These are phyloP conservation scores for Termitomyces sp. DNA, from an alignment of 768 basidiomycete species.

Conservation along the genomic window DNA sequence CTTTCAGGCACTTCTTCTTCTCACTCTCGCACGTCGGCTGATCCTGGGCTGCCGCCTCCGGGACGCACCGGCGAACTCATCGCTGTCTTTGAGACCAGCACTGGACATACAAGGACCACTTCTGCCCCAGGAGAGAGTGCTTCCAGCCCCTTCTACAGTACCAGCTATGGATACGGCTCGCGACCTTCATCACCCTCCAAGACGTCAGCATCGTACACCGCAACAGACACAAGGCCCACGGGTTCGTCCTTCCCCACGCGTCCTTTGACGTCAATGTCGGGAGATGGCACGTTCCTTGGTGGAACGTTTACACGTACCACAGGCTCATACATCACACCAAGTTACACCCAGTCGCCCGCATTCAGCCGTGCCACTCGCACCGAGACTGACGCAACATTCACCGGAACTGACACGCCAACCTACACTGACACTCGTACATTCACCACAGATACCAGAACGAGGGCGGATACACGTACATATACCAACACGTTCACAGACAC, in stretches of 20 bases:
- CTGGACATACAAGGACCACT: conserved; percentile 45
- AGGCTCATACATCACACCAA: conserved; percentile 28
- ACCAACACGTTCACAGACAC: conserved; percentile 32
- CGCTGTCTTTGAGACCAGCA: conserved; percentile 59
- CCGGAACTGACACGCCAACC: not conserved
- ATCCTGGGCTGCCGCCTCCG: conserved; percentile 46
- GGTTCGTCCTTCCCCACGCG: conserved; percentile 31
- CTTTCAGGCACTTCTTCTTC: conserved; percentile 28
- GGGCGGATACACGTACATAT: conserved; percentile 14
- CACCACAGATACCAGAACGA: conserved; percentile 2
- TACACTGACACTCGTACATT: conserved; percentile 25
- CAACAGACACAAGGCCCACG: conserved; percentile 24
- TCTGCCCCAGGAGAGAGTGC: conserved; percentile 44
- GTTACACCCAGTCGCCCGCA: conserved; percentile 32
- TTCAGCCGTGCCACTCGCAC: conserved; percentile 20
- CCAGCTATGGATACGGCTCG: conserved; percentile 30
- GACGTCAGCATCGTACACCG: conserved; percentile 31
- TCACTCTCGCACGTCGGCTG: conserved; percentile 56
- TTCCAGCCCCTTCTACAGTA: conserved; percentile 30
- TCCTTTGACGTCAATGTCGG: conserved; percentile 19
- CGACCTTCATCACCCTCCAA: conserved; percentile 44
- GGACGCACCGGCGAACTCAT: conserved; percentile 66
- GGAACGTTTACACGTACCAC: conserved; percentile 19
- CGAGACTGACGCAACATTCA: conserved; percentile 16
- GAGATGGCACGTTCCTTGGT: conserved; percentile 17